Percentiles rank a stretch among this genome's conserved stretches.
phyloP scores from a whole-genome alignment of 2,329 filamentous ascomycete species.

The Akanthomyces uredinophilus region DNA sequence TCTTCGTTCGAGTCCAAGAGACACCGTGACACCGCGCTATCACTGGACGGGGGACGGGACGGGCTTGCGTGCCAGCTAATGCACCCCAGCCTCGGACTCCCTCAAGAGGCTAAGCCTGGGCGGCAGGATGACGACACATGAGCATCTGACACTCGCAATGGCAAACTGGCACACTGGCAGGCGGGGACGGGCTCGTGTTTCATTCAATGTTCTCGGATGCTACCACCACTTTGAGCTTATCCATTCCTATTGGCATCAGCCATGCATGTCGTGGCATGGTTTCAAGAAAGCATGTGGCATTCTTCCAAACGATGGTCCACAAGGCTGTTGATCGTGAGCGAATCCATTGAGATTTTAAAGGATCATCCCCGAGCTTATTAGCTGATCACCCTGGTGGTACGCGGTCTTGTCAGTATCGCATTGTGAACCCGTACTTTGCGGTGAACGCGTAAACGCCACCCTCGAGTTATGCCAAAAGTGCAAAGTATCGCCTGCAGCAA shows the following conservation, averaged over 20 bases:
- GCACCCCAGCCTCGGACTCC: constrained; percentile 10
- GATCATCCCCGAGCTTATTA: no score
- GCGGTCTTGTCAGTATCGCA: no score
- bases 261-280: background rate
- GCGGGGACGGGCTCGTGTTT: background rate
- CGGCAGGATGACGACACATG: constrained; percentile 11
- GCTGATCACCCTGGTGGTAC: no score
- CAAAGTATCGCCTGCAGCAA: no score
- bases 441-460: no score
- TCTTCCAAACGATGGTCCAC: no score
- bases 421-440: no score
- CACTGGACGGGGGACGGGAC: background rate
- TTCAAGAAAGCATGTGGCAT: no score
- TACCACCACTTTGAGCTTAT: background rate
- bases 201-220: background rate
- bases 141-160: background rate
- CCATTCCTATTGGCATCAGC: background rate
- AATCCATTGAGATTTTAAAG: no score
- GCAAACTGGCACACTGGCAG: background rate
- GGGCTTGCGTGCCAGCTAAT: background rate
- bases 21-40: background rate
- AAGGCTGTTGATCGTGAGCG: background rate
- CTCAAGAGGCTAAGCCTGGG: background rate
- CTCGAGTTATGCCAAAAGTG: no score
- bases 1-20: background rate